A percentile compares a stretch with the other conserved stretches of the same genome.
Conservation (phyloP, 192 early-diverging fungal genomes). For the Diversispora epigaea region DNA sequence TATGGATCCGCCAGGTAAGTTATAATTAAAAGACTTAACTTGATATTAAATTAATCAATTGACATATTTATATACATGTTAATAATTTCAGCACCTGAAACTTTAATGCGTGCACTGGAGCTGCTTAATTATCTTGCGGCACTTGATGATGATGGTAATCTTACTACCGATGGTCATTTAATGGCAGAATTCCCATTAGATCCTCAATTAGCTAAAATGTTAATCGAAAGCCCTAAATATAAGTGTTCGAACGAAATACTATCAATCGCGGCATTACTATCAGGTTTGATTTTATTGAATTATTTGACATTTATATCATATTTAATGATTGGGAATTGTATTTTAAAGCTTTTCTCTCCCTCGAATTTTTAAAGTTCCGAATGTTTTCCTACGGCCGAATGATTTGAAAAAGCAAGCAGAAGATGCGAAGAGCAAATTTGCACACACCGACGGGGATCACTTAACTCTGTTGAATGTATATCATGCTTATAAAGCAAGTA, state of each 20-base stretch:
- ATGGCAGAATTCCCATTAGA: constrained; percentile 99
- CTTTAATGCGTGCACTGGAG: constrained; percentile 96
- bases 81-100: constrained; percentile 76
- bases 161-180: constrained; percentile 76
- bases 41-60: neutral
- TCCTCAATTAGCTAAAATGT: constrained; percentile 91
- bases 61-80: neutral
- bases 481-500: constrained; percentile 81
- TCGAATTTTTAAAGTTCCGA: constrained; percentile 59
- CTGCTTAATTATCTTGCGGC: constrained; percentile 93
- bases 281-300: constrained; percentile 37
- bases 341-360: too few relatives aligned
- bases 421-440: constrained; percentile 88
- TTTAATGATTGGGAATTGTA: too few relatives aligned
- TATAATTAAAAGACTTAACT: neutral
- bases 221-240: constrained; percentile 83
- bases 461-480: constrained; percentile 96
- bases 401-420: constrained; percentile 87
- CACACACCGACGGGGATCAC: constrained; percentile 94
- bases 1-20: constrained; percentile 86
- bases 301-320: neutral
- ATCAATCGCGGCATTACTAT: constrained; percentile 91
- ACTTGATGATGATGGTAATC: constrained; percentile 90
- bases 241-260: constrained; percentile 92
- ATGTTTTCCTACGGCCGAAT: constrained; percentile 89